phyloP scores from a whole-genome alignment of 2,329 filamentous ascomycete genomes.

The Phaeoacremonium minimum region DNA sequence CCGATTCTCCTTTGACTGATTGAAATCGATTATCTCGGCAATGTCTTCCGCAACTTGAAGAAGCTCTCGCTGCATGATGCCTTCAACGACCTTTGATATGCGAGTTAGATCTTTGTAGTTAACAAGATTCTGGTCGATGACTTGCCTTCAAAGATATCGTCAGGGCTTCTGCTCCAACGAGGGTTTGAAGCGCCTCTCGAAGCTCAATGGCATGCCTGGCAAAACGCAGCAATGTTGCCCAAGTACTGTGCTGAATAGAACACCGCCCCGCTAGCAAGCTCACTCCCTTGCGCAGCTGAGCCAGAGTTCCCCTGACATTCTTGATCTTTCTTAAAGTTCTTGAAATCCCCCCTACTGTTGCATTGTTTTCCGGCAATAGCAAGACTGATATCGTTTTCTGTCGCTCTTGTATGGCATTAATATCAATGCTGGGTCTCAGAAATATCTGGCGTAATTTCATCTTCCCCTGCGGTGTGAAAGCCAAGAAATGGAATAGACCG shows the following conservation, averaged over 20 bases:
- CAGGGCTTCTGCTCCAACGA: constrained; percentile 49
- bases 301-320: constrained; percentile 67
- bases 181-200: constrained; percentile 55
- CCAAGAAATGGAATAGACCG: constrained; percentile 72
- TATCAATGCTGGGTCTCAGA: constrained; percentile 69
- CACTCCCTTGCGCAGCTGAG: constrained; percentile 74
- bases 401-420: constrained; percentile 64
- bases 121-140: background rate
- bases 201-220: constrained; percentile 67
- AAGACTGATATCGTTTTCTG: constrained; percentile 67
- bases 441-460: constrained; percentile 72
- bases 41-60: constrained; percentile 67
- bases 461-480: constrained; percentile 76
- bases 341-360: constrained; percentile 48
- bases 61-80: constrained; percentile 55
- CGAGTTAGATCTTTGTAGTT: constrained; percentile 3
- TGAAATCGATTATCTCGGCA: constrained; percentile 73
- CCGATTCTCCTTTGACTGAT: constrained; percentile 65
- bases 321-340: constrained; percentile 66
- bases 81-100: constrained; percentile 46
- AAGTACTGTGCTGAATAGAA: constrained; percentile 63
- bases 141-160: constrained; percentile 49
- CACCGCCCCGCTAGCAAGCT: constrained; percentile 41
- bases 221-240: constrained; percentile 70
- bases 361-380: constrained; percentile 61